phyloP scores from a whole-genome alignment of 345 rosid species.

The Hibiscus syriacus region DNA sequence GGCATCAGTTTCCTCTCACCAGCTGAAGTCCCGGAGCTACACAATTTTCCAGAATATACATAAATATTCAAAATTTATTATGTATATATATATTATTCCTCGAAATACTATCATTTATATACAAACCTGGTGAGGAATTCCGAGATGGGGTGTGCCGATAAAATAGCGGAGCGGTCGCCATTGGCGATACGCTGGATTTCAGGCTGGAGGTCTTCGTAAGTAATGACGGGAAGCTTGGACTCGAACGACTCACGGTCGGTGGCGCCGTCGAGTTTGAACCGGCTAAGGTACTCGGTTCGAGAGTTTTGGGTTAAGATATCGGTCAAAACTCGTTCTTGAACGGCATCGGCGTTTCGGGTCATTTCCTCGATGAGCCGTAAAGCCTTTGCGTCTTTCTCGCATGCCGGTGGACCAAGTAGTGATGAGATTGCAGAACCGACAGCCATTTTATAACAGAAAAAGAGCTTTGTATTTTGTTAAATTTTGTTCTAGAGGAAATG shows the following conservation, averaged over 20 bases:
- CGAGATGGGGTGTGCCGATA: conserved; percentile 80
- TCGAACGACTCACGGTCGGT: conserved; percentile 65
- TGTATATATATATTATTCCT: neutral
- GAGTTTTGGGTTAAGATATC: conserved; percentile 65
- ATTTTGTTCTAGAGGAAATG: neutral
- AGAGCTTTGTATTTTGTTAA: neutral
- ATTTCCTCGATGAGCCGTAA: conserved; percentile 70
- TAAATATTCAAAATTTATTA: neutral
- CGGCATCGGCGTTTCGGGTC: conserved; percentile 55
- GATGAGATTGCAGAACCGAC: conserved; percentile 57
- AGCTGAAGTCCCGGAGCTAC: conserved; percentile 96
- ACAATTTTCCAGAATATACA: neutral
- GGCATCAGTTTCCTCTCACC: conserved; percentile 99
- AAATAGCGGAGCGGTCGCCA: conserved; percentile 80
- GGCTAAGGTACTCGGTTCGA: conserved; percentile 60
- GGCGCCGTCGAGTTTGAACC: conserved; percentile 50
- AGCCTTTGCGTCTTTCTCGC: conserved; percentile 71
- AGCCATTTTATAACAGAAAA: conserved; percentile 37
- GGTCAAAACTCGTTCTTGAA: conserved; percentile 52
- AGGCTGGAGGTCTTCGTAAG: conserved; percentile 80
- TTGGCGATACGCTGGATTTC: conserved; percentile 95
- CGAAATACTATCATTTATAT: neutral
- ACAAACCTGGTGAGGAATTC: conserved; percentile 86
- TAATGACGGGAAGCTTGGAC: conserved; percentile 59
- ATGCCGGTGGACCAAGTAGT: conserved; percentile 67